Evolutionary conservation across 768 basidiomycete species (phyloP).

Genomic region (Phaffia australis): DNA sequence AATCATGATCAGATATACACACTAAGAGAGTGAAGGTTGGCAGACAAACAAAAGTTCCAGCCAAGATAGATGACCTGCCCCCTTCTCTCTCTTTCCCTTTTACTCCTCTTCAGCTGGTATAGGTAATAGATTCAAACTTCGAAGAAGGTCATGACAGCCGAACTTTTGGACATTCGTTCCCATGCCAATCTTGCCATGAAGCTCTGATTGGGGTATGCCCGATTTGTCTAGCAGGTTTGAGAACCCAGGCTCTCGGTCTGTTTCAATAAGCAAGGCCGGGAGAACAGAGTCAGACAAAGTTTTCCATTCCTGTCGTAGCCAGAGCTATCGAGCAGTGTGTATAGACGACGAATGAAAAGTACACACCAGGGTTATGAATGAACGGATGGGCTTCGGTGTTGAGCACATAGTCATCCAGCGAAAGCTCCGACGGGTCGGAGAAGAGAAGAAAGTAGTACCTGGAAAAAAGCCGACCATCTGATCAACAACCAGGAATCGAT

Average conservation of each 20-base stretch:
- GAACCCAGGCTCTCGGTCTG: slow-evolving; percentile 1
- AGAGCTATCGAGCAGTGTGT: too few relatives aligned
- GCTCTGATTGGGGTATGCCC: not conserved
- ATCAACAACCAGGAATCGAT: not conserved
- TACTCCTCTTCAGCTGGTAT: not conserved
- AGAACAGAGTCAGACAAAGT: too few relatives aligned
- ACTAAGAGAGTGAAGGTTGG: too few relatives aligned
- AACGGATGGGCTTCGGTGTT: slow-evolving; percentile 11
- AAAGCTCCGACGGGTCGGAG: not conserved
- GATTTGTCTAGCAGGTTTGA: slow-evolving; percentile 6
- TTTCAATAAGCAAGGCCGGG: too few relatives aligned
- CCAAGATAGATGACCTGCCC: not conserved
- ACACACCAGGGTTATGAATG: not conserved
- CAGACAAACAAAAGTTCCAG: too few relatives aligned
- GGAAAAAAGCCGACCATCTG: not conserved
- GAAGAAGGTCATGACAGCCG: not conserved
- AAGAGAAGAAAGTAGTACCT: slow-evolving; percentile 15
- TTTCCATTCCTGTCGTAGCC: too few relatives aligned
- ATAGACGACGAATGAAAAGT: too few relatives aligned
- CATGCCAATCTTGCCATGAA: not conserved
- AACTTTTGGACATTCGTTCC: slow-evolving; percentile 19
- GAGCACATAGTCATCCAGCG: slow-evolving; percentile 20
- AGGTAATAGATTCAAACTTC: not conserved
- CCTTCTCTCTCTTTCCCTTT: not conserved
- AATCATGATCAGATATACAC: too few relatives aligned